A percentile compares a stretch with the other conserved stretches of the same genome.
Evolutionary conservation across 176 grass and related monocot genomes (phyloP).

Genomic region (Aegilops sharonensis): DNA sequence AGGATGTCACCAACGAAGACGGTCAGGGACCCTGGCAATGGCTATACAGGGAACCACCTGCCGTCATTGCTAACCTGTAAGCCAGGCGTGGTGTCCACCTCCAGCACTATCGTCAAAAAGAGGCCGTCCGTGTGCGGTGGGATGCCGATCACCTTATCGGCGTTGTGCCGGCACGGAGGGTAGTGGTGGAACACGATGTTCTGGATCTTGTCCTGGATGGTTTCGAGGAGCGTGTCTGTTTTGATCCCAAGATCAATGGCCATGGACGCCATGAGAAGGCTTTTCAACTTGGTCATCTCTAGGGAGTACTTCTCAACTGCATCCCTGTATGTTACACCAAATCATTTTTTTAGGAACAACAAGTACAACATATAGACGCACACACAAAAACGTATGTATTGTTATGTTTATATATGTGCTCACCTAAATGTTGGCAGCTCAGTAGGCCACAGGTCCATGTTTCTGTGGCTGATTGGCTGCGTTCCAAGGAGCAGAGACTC

Average conservation of each 20-base stretch:
- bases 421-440: neutral
- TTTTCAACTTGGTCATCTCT: neutral
- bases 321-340: neutral
- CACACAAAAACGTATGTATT: neutral
- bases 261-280: neutral
- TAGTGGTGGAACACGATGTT: slow-evolving; percentile 1
- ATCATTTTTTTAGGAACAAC: neutral
- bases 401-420: neutral
- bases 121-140: slow-evolving; percentile 6
- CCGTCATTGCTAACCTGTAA: slow-evolving; percentile 13
- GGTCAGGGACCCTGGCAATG: slow-evolving; percentile 9
- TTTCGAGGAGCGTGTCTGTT: neutral
- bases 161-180: neutral
- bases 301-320: neutral
- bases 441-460: neutral
- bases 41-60: slow-evolving; percentile 21
- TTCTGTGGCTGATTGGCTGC: neutral
- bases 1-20: slow-evolving; percentile 28
- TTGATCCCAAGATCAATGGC: neutral
- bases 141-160: slow-evolving; percentile 26
- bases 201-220: neutral
- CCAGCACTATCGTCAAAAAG: slow-evolving; percentile 4
- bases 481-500: neutral
- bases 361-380: no score
- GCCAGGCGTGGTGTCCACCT: neutral